A percentile compares a stretch with the other conserved stretches of the same genome.
These are phyloP conservation scores for Dactylonectria estremocensis DNA, from an alignment of 2,329 filamentous ascomycete genomes.

Conservation along the genomic window DNA sequence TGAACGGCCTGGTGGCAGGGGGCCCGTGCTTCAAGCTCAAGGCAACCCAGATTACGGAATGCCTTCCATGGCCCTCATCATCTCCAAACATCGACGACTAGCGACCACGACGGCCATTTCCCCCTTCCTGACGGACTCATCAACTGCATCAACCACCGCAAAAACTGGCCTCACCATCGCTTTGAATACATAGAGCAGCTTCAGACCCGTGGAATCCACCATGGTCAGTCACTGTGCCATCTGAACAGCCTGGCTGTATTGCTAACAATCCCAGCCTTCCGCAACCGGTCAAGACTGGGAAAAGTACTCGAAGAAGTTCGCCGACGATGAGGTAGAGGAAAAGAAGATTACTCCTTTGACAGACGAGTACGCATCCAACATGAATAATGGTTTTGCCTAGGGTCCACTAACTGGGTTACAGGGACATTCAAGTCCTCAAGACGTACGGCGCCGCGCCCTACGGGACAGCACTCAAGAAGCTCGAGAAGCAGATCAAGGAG, in stretches of 20 bases:
- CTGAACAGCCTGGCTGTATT: conserved; percentile 29
- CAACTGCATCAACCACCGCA: conserved; percentile 10
- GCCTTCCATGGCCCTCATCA: conserved; percentile 53
- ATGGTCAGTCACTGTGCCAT: conserved; percentile 56
- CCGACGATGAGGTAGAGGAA: conserved; percentile 96
- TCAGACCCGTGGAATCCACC: conserved; percentile 53
- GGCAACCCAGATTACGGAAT: conserved; percentile 61
- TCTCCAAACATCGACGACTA: conserved; percentile 47
- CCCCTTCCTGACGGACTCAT: conserved; percentile 21
- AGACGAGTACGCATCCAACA: conserved; percentile 81
- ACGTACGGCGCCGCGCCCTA: conserved; percentile 98
- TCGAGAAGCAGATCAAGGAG: conserved; percentile 99
- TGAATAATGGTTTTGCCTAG: background rate
- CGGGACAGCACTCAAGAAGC: conserved; percentile 92
- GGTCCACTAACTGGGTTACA: conserved; percentile 58
- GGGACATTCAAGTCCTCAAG: conserved; percentile 99
- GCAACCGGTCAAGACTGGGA: conserved; percentile 97
- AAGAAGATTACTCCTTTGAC: conserved; percentile 99
- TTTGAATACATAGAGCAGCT: conserved; percentile 12
- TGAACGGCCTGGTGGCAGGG: conserved; percentile 40
- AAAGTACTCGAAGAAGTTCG: conserved; percentile 98
- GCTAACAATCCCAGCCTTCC: conserved; percentile 78
- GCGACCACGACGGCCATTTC: conserved; percentile 29
- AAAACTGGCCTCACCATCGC: background rate
- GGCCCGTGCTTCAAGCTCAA: conserved; percentile 57